Conservation (phyloP, 1,284 basidiomycete genomes). For the Cryptococcus depauperatus region DNA sequence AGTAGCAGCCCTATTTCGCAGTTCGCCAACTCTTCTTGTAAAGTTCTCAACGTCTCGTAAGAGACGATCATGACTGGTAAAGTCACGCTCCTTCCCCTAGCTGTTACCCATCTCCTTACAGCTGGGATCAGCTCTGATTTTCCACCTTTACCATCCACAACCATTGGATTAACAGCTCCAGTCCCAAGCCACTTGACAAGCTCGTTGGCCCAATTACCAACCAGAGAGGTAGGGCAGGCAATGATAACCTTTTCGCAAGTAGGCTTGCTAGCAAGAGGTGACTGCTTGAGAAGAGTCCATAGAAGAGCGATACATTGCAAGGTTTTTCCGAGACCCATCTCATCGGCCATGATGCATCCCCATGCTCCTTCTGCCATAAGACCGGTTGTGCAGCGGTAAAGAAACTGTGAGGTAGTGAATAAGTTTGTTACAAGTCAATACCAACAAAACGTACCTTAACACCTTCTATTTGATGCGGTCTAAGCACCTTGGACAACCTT, state of each 20-base stretch:
- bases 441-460: constrained; percentile 64
- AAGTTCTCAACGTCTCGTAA: constrained; percentile 88
- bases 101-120: constrained; percentile 78
- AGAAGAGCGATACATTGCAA: constrained; percentile 93
- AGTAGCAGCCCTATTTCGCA: constrained; percentile 84
- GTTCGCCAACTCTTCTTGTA: constrained; percentile 64
- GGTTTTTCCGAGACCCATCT: constrained; percentile 96
- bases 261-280: constrained; percentile 72
- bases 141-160: constrained; percentile 82
- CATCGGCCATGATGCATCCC: constrained; percentile 98
- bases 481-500: constrained; percentile 70
- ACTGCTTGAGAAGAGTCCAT: constrained; percentile 97
- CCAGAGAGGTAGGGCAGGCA: constrained; percentile 91
- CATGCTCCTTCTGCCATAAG: constrained; percentile 86
- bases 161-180: constrained; percentile 68
- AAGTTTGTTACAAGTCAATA: constrained; percentile 14
- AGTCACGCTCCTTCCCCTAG: constrained; percentile 74
- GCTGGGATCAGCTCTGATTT: constrained; percentile 69
- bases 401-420: constrained; percentile 51
- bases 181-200: constrained; percentile 90
- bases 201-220: constrained; percentile 99
- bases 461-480: constrained; percentile 96
- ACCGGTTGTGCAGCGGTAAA: constrained; percentile 91
- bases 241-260: constrained; percentile 98
- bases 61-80: constrained; percentile 99